Evolutionary conservation across 75 land plant species (phyloP), one percentile per base, ranked within the genome.

Genomic region (Selaginella moellendorffii): DNA sequence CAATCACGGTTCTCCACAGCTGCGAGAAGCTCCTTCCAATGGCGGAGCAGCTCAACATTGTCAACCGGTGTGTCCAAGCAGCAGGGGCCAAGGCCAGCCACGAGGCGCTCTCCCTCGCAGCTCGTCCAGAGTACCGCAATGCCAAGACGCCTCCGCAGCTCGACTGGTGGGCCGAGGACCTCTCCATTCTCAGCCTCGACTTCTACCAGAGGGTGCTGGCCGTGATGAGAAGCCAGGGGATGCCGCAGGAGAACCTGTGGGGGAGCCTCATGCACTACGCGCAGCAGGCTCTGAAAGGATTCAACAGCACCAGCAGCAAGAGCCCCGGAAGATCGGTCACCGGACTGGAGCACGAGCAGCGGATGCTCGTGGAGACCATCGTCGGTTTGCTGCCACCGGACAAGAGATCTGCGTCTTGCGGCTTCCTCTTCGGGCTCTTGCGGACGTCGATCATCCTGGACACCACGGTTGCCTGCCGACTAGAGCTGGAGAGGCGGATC

Each of bases 91-190:
- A 71, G 9, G 81, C 76, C 1, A 24, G 25, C 0, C 83, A 74
- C 53, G 78, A 77, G 10, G 83, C 74, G 46, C 81, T 85, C 54
- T 84, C 81, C 59, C 72, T 85, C 25, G 82, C 84, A 69, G 82
- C 80, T 52, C 72, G 22, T n/a, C n/a, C n/a, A n/a, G n/a, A n/a
- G 8, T 65, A 46, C 36, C 54, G 36, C 12, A 26, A 51, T 9
- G 17, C 42, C 56, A 46, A n/a, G 19, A 65, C 42, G 59, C 23
- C 2, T 5, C 17, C 59, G 5, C 26, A 63, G 36, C 65, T 56
- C 17, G 85, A 79, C 20, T 81, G 85, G 84, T 84, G 87, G 87
- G 56, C 78, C 8, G 83, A 84, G 61, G 83, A 81, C 66, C 74
- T 84, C 25, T 84, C 83, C n/a, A 61, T 69, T 2, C 52, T 84